Evolutionary conservation across 192 early-diverging fungal genomes (phyloP), one percentile per base, ranked within the genome.

Genomic region (Coemansia sp.): DNA sequence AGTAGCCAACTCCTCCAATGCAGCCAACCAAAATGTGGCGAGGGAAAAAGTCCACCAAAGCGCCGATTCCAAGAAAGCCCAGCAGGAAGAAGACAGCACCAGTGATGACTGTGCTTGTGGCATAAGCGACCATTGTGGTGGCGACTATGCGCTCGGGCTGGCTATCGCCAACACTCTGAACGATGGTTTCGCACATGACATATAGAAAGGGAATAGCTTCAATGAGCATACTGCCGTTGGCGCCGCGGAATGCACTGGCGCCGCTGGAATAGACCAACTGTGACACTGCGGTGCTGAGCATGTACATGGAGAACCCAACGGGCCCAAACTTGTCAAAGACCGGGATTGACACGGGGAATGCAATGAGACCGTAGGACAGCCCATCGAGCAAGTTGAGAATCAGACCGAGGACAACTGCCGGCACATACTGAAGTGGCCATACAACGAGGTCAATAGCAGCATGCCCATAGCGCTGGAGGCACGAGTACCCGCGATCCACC

Each of bases 1-100:
- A 99, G 85, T 92, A 93, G 26, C 94, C 93, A 17, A 97, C 93
- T 36, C 94, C 94, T 54, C 81, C 95, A 64, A 97, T 97, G 70
- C 93, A 97, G 19, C 93, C 95, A 18, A 97, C 93, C 4, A 97
- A 82, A 62, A 97, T 95, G 61, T 97, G 97, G 10, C 95, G 74
- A 19, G 92, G 92, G 53, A 93, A 93, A 66, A 91, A 93, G 22
- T 85, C 89, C 18, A 92, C 89, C 56, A 93, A 66, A 22, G 84
- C 83, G 9, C 91, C 91, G 38, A 91, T 79, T 46, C 87, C 86
- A 40, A 97, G 89, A 24, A 84, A 80, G 12, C 95, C 97, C 2
- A 99, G 81, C 24, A 91, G 32, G 53, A 93, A 80, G 67, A 99
- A 99, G 2, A 86, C 88, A 2, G 88, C 33, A 4, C 95, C 97